Base-by-base conservation (phyloP, 441 rosid genomes). In the Gossypium davidsonii region DNA sequence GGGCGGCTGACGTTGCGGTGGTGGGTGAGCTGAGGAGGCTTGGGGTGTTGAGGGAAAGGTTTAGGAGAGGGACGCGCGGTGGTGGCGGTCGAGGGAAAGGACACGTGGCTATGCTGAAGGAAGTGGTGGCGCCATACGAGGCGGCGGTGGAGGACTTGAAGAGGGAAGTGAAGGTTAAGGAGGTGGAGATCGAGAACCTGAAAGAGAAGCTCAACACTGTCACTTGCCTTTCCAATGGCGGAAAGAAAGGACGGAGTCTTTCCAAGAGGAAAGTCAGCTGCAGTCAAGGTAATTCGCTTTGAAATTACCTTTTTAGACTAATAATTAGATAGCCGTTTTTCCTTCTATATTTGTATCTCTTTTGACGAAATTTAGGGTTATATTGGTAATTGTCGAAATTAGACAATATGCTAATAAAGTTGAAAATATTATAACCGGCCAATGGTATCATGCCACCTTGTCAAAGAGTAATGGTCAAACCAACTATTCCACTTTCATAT, bases 91-190 rank as follows among this genome's bases (percentile, higher is more conserved):
- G 78, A 44, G 75, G 68, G 84, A 79, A 63, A 3, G 74, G 80
- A 6, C 69, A 79, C 31, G 26, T 0, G 76, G 72, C n/a, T 71
- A 70, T 14, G 86, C 70, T 94, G 78, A 94, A 91, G 76, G 93
- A 92, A 77, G 88, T 86, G 68, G 97, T 89, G 81, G 99, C 97
- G 64, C 97, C 99, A 53, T 94, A 94, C 31, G 97, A 94, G 79
- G 99, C 94, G 10, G 89, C 86, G 18, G 82, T 92, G 77, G 94
- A 88, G 62, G 99, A 91, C 76, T 77, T 94, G 82, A 88, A 85
- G 90, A 90, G 75, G 86, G 94, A 90, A 67, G 87, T 86, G 71
- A 94, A 91, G 82, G 78, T 78, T 5, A 89, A 87, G 78, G 92
- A 85, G 26, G 81, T 57, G 51, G 99, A 92, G 81, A 86, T 92